These are phyloP conservation scores for Poa annua DNA, from an alignment of 176 grass and related monocot species.

Conservation along the genomic window DNA sequence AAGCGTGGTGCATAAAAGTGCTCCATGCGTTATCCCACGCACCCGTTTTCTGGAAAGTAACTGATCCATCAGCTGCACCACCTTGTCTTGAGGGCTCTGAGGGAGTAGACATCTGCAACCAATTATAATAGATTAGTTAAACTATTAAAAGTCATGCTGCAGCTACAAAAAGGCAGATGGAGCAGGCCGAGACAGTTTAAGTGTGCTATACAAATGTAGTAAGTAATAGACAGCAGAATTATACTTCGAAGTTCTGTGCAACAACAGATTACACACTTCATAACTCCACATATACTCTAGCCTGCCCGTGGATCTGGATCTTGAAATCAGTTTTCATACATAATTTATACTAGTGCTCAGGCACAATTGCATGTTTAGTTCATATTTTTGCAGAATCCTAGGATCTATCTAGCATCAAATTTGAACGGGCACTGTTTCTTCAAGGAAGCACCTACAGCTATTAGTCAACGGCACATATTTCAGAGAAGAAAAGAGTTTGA, in stretches of 20 bases:
- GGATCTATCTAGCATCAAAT: not conserved
- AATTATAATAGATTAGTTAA: conserved; percentile 26
- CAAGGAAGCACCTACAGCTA: not conserved
- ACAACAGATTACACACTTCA: conserved; percentile 13
- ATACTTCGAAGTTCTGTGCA: conserved; percentile 1
- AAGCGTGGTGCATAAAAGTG: conserved; percentile 60
- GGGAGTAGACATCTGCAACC: conserved; percentile 58
- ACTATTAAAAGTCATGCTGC: not conserved
- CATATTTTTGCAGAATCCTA: not conserved
- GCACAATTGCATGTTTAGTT: not conserved
- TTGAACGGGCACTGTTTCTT: not conserved
- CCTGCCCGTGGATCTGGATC: not conserved
- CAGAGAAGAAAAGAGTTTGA: conserved; percentile 11
- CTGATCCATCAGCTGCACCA: conserved; percentile 39
- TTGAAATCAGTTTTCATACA: conserved; percentile 29
- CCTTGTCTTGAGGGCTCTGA: conserved; percentile 47
- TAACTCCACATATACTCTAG: not conserved
- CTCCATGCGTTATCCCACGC: conserved; percentile 46
- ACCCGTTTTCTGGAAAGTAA: conserved; percentile 44
- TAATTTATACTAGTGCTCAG: not conserved
- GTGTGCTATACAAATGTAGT: conserved; percentile 9
- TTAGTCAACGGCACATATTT: conserved; percentile 8
- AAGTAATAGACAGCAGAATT: conserved; percentile 10
- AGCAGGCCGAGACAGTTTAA: conserved; percentile 16
- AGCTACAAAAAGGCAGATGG: conserved; percentile 19